Percentiles rank a stretch among this genome's conserved stretches.
Evolutionary conservation across 1,284 basidiomycete genomes (phyloP).

Genomic region (Papiliotrema laurentii): DNA sequence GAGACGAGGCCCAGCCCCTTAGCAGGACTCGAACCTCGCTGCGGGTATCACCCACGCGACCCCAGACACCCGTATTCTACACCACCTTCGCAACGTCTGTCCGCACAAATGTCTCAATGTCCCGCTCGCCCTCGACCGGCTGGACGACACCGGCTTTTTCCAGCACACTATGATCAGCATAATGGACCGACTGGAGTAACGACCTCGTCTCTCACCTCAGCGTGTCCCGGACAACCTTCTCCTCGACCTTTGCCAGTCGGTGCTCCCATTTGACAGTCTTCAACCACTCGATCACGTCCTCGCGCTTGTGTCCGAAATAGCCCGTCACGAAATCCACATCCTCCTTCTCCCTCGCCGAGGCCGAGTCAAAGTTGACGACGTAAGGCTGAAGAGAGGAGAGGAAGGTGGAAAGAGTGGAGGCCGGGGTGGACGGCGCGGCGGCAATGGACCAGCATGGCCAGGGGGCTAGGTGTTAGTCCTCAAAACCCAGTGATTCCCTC

Average conservation of each 20-base stretch:
- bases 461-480: constrained; percentile 59
- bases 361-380: constrained; percentile 65
- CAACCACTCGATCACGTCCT: constrained; percentile 66
- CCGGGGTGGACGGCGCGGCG: constrained; percentile 62
- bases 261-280: constrained; percentile 69
- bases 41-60: too few species aligned
- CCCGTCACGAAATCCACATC: constrained; percentile 71
- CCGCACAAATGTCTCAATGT: constrained; percentile 61
- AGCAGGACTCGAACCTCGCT: too few species aligned
- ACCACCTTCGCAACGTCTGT: constrained; percentile 53
- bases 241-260: constrained; percentile 61
- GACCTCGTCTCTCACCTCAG: constrained; percentile 54
- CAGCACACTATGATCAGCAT: constrained; percentile 55
- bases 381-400: constrained; percentile 60
- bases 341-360: constrained; percentile 55
- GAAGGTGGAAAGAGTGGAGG: constrained; percentile 57
- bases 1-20: too few species aligned
- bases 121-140: constrained; percentile 57
- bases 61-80: too few species aligned
- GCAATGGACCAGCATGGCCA: constrained; percentile 97
- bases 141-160: constrained; percentile 71
- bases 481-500: neutral
- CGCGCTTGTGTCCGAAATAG: constrained; percentile 72
- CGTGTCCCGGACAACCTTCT: constrained; percentile 63
- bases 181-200: neutral